Evolutionary conservation across 202 grass and related monocot genomes (phyloP).

Genomic region (Carex arenaria): DNA sequence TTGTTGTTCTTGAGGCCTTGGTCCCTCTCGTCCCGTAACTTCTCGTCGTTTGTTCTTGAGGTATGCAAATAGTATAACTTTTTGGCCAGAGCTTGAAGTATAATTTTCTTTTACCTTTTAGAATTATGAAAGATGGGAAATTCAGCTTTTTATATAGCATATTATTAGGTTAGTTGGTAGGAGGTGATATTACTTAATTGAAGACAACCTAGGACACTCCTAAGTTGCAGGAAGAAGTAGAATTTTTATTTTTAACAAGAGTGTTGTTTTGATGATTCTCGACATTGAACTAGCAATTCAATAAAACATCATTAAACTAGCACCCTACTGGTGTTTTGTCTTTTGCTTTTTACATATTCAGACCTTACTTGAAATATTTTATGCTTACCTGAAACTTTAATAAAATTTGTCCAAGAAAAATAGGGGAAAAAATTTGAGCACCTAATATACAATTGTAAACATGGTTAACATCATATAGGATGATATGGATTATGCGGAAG

Average conservation of each 20-base stretch:
- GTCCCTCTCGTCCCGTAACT: not conserved
- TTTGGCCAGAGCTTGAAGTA: not conserved
- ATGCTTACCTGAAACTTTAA: not conserved
- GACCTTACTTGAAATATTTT: not conserved
- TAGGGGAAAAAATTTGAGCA: not conserved
- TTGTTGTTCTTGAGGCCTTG: not conserved
- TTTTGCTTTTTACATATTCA: not conserved
- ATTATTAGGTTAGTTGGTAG: not conserved
- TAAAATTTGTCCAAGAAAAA: not conserved
- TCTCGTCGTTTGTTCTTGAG: not conserved
- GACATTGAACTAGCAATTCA: not conserved
- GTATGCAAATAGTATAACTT: not conserved
- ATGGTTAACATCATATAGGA: slow-evolving; percentile 39
- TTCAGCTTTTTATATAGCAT: not conserved
- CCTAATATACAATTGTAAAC: not conserved
- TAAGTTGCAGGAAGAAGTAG: not conserved
- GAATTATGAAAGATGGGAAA: not conserved
- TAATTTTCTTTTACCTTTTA: not conserved
- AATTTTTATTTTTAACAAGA: not conserved
- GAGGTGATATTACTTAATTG: not conserved
- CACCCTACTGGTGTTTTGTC: not conserved
- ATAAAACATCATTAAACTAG: not conserved
- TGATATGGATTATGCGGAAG: slow-evolving; percentile 92
- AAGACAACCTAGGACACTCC: not conserved
- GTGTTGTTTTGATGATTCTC: not conserved